Conservation (phyloP, 257 asterid species). For the Buddleja alternifolia region DNA sequence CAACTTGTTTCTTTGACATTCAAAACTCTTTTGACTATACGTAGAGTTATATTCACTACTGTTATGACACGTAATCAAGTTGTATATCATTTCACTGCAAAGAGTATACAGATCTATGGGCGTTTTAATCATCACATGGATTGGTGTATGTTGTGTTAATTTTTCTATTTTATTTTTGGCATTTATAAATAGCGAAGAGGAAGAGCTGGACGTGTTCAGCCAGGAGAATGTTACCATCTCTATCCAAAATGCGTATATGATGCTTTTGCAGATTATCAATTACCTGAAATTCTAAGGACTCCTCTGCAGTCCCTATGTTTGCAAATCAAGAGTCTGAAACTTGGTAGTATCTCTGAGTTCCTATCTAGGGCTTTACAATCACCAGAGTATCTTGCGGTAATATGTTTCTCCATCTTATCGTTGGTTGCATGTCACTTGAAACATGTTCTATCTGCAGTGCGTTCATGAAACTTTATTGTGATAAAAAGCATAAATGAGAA, state of each 20-base stretch:
- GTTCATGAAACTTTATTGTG: slow-evolving; percentile 1
- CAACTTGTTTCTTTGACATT: slow-evolving; percentile 24
- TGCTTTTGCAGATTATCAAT: slow-evolving; percentile 81
- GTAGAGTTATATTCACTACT: background rate
- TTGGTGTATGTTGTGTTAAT: slow-evolving; percentile 20
- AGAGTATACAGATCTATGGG: background rate
- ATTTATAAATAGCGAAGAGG: slow-evolving; percentile 81
- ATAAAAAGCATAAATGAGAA: slow-evolving; percentile 13
- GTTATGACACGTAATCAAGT: slow-evolving; percentile 7
- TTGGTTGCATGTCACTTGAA: slow-evolving; percentile 18
- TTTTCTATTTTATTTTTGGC: slow-evolving; percentile 26
- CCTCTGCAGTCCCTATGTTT: slow-evolving; percentile 96
- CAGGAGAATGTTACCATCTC: slow-evolving; percentile 95
- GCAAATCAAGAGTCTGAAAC: slow-evolving; percentile 91
- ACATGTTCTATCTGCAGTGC: slow-evolving; percentile 7
- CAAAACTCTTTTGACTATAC: background rate
- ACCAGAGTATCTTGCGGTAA: slow-evolving; percentile 90
- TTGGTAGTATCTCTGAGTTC: slow-evolving; percentile 86
- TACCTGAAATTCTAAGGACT: slow-evolving; percentile 94
- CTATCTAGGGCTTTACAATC: slow-evolving; percentile 88
- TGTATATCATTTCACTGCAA: background rate
- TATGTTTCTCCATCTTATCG: slow-evolving; percentile 30
- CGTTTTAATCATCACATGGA: slow-evolving; percentile 3
- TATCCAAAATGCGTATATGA: slow-evolving; percentile 86
- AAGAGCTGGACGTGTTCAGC: slow-evolving; percentile 99